phyloP scores from a whole-genome alignment of 306 rosid genomes.

The Trifolium pratense region DNA sequence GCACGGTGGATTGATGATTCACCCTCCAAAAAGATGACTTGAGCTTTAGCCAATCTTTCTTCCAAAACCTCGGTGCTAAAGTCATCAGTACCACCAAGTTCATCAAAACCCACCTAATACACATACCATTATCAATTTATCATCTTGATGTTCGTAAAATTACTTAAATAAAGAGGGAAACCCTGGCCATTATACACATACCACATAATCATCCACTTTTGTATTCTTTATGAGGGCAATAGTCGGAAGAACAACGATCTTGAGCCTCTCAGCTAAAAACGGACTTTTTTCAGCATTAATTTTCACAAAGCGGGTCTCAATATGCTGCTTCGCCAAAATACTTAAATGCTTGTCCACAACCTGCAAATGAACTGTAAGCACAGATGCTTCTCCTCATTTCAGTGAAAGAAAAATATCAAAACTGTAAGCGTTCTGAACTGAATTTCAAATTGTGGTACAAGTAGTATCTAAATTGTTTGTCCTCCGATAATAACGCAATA shows the following conservation, averaged over 20 bases:
- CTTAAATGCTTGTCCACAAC: conserved; percentile 91
- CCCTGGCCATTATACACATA: conserved; percentile 39
- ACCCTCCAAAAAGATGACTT: conserved; percentile 80
- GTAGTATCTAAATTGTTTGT: neutral
- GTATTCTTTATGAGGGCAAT: conserved; percentile 91
- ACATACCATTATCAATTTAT: conserved; percentile 7
- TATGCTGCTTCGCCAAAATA: conserved; percentile 82
- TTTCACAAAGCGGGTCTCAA: conserved; percentile 87
- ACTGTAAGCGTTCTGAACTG: neutral
- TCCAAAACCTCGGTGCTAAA: conserved; percentile 90
- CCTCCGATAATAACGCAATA: neutral
- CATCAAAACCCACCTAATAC: conserved; percentile 90
- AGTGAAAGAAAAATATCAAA: conserved; percentile 9
- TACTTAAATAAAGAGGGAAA: neutral
- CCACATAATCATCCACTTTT: conserved; percentile 98
- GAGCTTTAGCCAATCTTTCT: conserved; percentile 87
- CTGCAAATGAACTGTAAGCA: conserved; percentile 54
- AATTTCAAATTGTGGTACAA: neutral
- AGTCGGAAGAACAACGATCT: conserved; percentile 91
- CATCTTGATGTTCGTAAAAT: conserved; percentile 16
- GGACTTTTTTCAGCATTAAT: conserved; percentile 95
- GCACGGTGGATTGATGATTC: conserved; percentile 70
- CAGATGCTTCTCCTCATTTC: conserved; percentile 34
- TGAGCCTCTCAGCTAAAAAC: conserved; percentile 87
- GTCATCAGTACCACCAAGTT: conserved; percentile 94